Evolutionary conservation across 2,329 filamentous ascomycete genomes (phyloP).

Genomic region (Dactylonectria macrodidyma): DNA sequence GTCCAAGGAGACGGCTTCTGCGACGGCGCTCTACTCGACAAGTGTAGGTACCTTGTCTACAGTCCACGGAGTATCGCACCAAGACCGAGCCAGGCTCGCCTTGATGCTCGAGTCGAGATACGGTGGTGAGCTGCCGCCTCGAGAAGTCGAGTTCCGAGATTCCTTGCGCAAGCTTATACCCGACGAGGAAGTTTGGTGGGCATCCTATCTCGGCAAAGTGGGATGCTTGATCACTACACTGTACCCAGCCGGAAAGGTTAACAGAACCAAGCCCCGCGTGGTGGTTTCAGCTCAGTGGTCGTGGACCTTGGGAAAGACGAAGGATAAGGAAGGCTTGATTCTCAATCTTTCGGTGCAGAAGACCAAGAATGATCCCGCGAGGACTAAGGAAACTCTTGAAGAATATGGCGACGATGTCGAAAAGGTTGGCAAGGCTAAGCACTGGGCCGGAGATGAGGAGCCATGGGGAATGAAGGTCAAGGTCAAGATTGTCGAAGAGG

Average conservation of each 20-base stretch:
- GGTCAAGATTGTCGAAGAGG: constrained; percentile 53
- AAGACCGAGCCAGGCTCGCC: constrained; percentile 72
- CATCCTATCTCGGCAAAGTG: constrained; percentile 73
- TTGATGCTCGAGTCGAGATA: constrained; percentile 76
- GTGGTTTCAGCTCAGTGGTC: constrained; percentile 59
- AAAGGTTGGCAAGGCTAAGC: constrained; percentile 73
- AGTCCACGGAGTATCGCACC: constrained; percentile 74
- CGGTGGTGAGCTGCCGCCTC: constrained; percentile 72
- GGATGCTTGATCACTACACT: constrained; percentile 70
- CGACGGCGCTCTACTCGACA: constrained; percentile 73
- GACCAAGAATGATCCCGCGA: constrained; percentile 53
- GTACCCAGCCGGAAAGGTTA: constrained; percentile 72
- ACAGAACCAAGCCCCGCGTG: constrained; percentile 56
- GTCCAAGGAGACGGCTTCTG: constrained; percentile 68
- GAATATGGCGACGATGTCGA: constrained; percentile 60
- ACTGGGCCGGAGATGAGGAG: constrained; percentile 59
- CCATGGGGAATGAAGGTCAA: constrained; percentile 58
- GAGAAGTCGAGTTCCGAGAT: constrained; percentile 68
- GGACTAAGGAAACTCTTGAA: constrained; percentile 58
- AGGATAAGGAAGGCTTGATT: constrained; percentile 58
- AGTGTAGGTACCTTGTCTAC: constrained; percentile 74
- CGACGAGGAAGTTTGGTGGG: constrained; percentile 74
- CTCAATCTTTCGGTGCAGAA: constrained; percentile 60
- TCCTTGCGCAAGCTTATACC: constrained; percentile 69
- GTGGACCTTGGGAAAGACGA: constrained; percentile 56